These are phyloP conservation scores for Russula vinacea DNA, from an alignment of 768 basidiomycete genomes.

Conservation along the genomic window DNA sequence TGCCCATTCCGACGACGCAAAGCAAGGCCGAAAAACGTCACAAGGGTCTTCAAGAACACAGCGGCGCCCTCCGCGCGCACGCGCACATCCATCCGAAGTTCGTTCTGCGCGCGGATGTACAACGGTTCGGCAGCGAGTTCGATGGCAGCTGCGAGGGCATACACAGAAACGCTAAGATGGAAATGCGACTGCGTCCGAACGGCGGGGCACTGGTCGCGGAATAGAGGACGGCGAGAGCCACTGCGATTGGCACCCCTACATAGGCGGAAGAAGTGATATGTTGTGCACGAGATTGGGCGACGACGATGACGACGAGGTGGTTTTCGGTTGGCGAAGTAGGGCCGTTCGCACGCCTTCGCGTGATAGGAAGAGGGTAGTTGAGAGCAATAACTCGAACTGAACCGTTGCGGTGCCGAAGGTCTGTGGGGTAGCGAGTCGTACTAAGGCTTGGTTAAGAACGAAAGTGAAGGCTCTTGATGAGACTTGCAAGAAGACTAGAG, in stretches of 20 bases:
- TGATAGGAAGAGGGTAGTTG: slow-evolving; percentile 86
- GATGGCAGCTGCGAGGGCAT: slow-evolving; percentile 67
- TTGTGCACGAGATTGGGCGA: slow-evolving; percentile 38
- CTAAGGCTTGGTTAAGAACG: slow-evolving; percentile 78
- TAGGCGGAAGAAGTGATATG: slow-evolving; percentile 63
- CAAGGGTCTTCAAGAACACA: slow-evolving; percentile 67
- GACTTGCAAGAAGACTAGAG: slow-evolving; percentile 83
- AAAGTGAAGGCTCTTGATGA: slow-evolving; percentile 85
- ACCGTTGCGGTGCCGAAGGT: slow-evolving; percentile 89
- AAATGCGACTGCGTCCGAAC: slow-evolving; percentile 67
- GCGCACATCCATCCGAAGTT: slow-evolving; percentile 64
- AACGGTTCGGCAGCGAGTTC: slow-evolving; percentile 81
- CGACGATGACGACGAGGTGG: background rate
- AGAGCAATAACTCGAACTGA: slow-evolving; percentile 88
- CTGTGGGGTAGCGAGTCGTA: slow-evolving; percentile 78
- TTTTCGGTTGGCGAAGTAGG: slow-evolving; percentile 56
- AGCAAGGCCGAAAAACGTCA: slow-evolving; percentile 65
- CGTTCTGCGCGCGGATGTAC: slow-evolving; percentile 50
- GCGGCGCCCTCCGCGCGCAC: slow-evolving; percentile 85
- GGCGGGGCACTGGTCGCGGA: slow-evolving; percentile 48
- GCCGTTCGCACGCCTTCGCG: slow-evolving; percentile 92
- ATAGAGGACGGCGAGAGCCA: slow-evolving; percentile 54
- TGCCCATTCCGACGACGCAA: slow-evolving; percentile 45
- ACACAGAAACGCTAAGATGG: slow-evolving; percentile 56
- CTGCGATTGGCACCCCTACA: slow-evolving; percentile 64